These are phyloP conservation scores for Thelonectria olida DNA, from an alignment of 2,329 filamentous ascomycete species.

Conservation along the genomic window DNA sequence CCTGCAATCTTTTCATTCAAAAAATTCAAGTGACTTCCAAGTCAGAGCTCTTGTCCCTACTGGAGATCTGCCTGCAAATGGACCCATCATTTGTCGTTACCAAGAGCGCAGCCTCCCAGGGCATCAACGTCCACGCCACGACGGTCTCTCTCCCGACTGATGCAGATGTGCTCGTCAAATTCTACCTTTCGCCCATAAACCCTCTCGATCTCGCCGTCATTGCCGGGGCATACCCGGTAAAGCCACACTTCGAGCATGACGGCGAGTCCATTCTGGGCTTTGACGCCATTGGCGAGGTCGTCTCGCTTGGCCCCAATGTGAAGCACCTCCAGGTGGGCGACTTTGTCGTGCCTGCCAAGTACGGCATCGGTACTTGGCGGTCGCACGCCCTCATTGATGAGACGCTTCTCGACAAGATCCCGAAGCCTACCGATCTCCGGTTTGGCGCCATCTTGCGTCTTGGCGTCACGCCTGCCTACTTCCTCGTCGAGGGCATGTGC, in stretches of 20 bases:
- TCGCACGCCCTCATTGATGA: slow-evolving; percentile 4
- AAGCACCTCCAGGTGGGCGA: slow-evolving; percentile 6
- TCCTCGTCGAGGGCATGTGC: slow-evolving; percentile 20
- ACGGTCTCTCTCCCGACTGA: neutral
- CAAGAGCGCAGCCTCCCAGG: neutral
- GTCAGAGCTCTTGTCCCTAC: neutral
- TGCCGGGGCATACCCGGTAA: slow-evolving; percentile 24
- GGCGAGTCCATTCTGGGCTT: slow-evolving; percentile 12
- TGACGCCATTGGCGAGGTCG: slow-evolving; percentile 20
- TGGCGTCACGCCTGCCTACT: slow-evolving; percentile 20
- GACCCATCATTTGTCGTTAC: neutral
- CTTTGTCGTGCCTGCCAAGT: slow-evolving; percentile 16
- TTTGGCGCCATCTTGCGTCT: slow-evolving; percentile 18
- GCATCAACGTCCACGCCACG: neutral
- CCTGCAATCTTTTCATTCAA: neutral
- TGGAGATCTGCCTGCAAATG: neutral
- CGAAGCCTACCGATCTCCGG: neutral
- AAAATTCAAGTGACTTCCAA: neutral
- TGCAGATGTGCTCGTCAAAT: neutral
- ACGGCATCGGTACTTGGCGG: slow-evolving; percentile 23
- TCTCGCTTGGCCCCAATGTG: slow-evolving; percentile 6
- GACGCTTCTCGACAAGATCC: slow-evolving; percentile 11
- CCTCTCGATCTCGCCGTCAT: slow-evolving; percentile 24
- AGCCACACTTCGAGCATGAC: slow-evolving; percentile 14
- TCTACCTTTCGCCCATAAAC: slow-evolving; percentile 21